A percentile compares a stretch with the other conserved stretches of the same genome.
Evolutionary conservation across 805 yeast species (phyloP).

Genomic region (Myxozyma monticola): DNA sequence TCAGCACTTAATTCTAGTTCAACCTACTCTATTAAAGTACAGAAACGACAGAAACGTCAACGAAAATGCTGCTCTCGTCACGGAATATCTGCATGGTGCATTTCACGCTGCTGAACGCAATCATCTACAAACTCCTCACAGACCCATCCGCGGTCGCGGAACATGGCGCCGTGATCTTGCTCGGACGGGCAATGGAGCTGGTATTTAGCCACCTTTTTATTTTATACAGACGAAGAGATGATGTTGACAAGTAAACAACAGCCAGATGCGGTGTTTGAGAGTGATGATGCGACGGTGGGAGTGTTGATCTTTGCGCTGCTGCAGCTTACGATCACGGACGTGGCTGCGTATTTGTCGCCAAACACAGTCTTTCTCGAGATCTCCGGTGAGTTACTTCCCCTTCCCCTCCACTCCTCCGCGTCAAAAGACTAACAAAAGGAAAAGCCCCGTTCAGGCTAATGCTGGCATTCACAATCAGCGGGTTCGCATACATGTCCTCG

Average conservation of each 20-base stretch:
- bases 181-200: conserved; percentile 30
- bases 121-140: conserved; percentile 24
- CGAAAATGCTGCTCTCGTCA: conserved; percentile 27
- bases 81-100: conserved; percentile 25
- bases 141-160: conserved; percentile 22
- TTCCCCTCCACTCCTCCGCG: background rate
- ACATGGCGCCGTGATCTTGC: conserved; percentile 27
- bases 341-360: conserved; percentile 14
- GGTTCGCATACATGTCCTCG: conserved; percentile 21
- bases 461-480: conserved; percentile 26
- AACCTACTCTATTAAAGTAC: no score
- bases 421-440: background rate
- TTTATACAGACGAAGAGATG: background rate
- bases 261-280: conserved; percentile 25
- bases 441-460: conserved; percentile 30
- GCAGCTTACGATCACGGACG: conserved; percentile 21
- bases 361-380: conserved; percentile 16
- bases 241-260: background rate
- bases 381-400: conserved; percentile 13
- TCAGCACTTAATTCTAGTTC: no score
- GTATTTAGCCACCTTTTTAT: conserved; percentile 12
- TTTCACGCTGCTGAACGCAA: conserved; percentile 28
- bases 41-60: no score
- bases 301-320: conserved; percentile 19
- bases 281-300: conserved; percentile 28